These are phyloP conservation scores for Aureobasidium lini DNA, from an alignment of 2,329 filamentous ascomycete genomes.

Conservation along the genomic window DNA sequence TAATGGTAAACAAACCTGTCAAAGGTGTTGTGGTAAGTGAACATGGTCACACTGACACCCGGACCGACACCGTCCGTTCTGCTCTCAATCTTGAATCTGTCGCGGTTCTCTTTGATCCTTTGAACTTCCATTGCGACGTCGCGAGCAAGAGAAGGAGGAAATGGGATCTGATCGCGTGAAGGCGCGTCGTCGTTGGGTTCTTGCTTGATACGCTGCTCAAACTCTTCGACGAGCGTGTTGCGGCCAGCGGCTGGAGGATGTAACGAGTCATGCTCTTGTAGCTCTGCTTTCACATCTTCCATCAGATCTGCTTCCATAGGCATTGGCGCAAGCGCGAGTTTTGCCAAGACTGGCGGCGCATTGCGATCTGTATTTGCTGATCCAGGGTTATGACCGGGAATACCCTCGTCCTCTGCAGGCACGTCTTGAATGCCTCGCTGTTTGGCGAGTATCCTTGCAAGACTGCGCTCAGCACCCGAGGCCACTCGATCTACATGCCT, in stretches of 20 bases:
- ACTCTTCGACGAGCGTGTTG: constrained; percentile 73
- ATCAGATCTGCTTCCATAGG: constrained; percentile 77
- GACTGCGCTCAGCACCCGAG: constrained; percentile 50
- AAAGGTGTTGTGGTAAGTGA: constrained; percentile 94
- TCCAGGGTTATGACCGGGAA: constrained; percentile 59
- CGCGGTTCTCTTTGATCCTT: constrained; percentile 85
- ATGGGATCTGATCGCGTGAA: constrained; percentile 68
- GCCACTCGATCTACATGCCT: constrained; percentile 50
- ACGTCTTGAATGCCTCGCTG: constrained; percentile 48
- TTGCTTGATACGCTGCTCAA: constrained; percentile 78
- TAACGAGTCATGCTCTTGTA: constrained; percentile 76
- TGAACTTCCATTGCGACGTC: constrained; percentile 94
- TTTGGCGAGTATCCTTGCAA: constrained; percentile 52
- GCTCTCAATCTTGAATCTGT: constrained; percentile 81
- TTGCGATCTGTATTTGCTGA: constrained; percentile 54
- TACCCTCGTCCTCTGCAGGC: constrained; percentile 60
- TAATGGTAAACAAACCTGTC: constrained; percentile 53
- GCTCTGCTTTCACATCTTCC: constrained; percentile 76
- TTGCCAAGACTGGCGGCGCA: constrained; percentile 50
- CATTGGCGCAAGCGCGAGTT: constrained; percentile 70
- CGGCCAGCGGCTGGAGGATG: constrained; percentile 65
- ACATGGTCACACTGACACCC: constrained; percentile 87
- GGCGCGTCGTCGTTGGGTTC: constrained; percentile 79
- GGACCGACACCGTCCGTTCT: constrained; percentile 77
- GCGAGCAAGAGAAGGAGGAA: constrained; percentile 78